A percentile compares a stretch with the other conserved stretches of the same genome.
These are phyloP conservation scores for Tetratostichococcus sp. DNA, from an alignment of 139 green algal genomes.

Conservation along the genomic window DNA sequence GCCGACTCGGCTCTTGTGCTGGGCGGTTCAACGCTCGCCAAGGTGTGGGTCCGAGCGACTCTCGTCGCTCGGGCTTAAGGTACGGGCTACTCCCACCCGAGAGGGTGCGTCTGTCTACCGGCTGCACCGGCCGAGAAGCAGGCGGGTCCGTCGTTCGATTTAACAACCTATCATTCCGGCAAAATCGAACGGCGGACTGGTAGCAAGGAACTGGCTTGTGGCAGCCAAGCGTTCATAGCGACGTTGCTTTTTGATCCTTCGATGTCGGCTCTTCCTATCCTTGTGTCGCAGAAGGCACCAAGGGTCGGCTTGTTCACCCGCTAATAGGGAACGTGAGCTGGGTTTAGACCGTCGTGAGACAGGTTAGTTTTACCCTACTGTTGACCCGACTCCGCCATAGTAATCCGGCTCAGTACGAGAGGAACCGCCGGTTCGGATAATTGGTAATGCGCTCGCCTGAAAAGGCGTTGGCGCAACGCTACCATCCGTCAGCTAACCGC, in stretches of 20 bases:
- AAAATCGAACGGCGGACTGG: no score
- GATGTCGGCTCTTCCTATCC: conserved; percentile 65
- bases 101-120: no score
- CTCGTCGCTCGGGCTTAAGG: no score
- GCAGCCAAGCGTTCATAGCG: conserved; percentile 81
- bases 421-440: conserved; percentile 84
- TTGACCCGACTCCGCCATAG: conserved; percentile 74
- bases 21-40: no score
- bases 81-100: no score
- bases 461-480: conserved; percentile 80
- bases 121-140: no score
- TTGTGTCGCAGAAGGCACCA: conserved; percentile 64
- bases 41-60: no score
- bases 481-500: conserved; percentile 79
- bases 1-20: no score
- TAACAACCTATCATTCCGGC: no score
- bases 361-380: conserved; percentile 75
- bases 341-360: conserved; percentile 68
- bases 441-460: conserved; percentile 76
- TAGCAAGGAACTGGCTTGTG: conserved; percentile 88
- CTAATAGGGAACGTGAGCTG: conserved; percentile 79
- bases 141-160: no score
- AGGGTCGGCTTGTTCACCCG: conserved; percentile 78
- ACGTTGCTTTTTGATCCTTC: conserved; percentile 66
- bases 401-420: conserved; percentile 90